These are phyloP conservation scores for Claviceps maximensis DNA, from an alignment of 2,329 filamentous ascomycete genomes.

Conservation along the genomic window DNA sequence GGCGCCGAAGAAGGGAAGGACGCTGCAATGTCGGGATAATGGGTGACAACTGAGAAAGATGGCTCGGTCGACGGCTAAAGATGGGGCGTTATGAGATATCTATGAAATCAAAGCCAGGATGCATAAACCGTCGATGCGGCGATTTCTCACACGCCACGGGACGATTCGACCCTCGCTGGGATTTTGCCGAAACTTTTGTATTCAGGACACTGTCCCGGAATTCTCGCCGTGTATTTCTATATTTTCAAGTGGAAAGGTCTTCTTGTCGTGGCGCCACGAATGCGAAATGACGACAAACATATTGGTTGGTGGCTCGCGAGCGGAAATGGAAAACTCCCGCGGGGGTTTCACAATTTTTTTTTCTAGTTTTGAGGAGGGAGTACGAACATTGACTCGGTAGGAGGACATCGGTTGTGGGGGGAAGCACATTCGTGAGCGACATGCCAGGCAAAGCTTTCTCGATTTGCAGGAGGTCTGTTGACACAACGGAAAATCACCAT, in stretches of 20 bases:
- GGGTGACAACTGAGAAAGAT: not conserved
- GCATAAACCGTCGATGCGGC: not conserved
- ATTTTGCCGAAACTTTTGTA: not conserved
- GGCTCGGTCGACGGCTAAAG: not conserved
- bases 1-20: slow-evolving; percentile 16
- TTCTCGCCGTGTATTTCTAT: not conserved
- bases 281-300: not conserved
- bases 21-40: slow-evolving; percentile 5
- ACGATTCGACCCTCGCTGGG: not conserved
- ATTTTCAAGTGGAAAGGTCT: not conserved
- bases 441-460: not conserved
- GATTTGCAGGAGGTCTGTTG: not conserved
- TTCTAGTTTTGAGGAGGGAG: not conserved
- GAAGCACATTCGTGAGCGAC: not conserved
- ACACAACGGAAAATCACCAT: not conserved
- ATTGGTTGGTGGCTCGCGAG: not conserved
- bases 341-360: not conserved
- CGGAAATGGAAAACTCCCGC: not conserved
- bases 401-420: not conserved
- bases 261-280: not conserved
- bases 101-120: not conserved
- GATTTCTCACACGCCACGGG: not conserved
- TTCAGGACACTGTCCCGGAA: not conserved
- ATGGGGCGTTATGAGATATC: not conserved
- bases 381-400: not conserved